A percentile compares a stretch with the other conserved stretches of the same genome.
Evolutionary conservation across 305 asterid species (phyloP).

Genomic region (Fraxinus latifolia): DNA sequence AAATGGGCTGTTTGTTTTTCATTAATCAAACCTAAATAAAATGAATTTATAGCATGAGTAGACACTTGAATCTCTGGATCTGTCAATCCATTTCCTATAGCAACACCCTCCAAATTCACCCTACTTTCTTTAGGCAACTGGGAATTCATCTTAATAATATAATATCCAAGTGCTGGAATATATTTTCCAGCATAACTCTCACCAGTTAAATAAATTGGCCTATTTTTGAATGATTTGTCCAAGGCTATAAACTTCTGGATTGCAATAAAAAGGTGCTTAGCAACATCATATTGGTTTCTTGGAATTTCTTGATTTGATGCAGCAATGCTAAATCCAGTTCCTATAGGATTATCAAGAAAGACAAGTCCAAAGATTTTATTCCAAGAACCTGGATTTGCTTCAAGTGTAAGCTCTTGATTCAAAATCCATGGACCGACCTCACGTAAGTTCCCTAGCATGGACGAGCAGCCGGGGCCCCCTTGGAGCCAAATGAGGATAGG

Average conservation of each 20-base stretch:
- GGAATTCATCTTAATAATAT: constrained; percentile 38
- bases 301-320: constrained; percentile 63
- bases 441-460: constrained; percentile 64
- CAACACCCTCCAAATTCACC: constrained; percentile 39
- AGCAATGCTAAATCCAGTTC: constrained; percentile 75
- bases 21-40: constrained; percentile 41
- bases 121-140: constrained; percentile 16
- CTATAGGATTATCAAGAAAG: constrained; percentile 83
- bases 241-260: constrained; percentile 43
- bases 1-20: constrained; percentile 32
- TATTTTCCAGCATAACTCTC: constrained; percentile 64
- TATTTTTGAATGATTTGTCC: constrained; percentile 38
- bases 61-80: constrained; percentile 47
- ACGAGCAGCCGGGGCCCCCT: constrained; percentile 92
- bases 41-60: constrained; percentile 32
- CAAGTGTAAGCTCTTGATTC: constrained; percentile 32
- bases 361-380: constrained; percentile 62
- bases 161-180: constrained; percentile 46
- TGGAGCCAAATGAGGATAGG: constrained; percentile 88
- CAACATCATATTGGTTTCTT: constrained; percentile 60
- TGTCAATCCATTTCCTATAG: constrained; percentile 55
- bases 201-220: constrained; percentile 53
- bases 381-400: constrained; percentile 62
- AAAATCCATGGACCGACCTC: constrained; percentile 78
- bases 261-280: constrained; percentile 58